phyloP scores from a whole-genome alignment of 495 filamentous ascomycete genomes.

The Penicillium atrosanguineum region DNA sequence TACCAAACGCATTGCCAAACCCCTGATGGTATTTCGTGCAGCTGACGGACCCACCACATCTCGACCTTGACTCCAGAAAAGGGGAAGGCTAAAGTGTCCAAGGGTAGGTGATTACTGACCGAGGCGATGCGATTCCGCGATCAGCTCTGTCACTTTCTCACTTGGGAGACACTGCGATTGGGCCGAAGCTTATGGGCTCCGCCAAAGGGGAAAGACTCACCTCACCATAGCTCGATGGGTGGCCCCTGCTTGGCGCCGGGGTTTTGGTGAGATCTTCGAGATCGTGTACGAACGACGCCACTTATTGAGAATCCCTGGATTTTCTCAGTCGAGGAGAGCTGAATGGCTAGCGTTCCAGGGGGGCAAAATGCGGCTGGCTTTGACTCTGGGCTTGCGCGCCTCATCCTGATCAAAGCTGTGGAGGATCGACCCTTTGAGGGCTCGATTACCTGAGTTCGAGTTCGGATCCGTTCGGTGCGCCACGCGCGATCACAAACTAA shows the following conservation, averaged over 20 bases:
- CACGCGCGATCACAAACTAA: conserved; percentile 16
- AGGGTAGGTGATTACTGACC: background rate
- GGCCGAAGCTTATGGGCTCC: conserved; percentile 12
- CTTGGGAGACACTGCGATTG: conserved; percentile 10
- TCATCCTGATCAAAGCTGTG: background rate
- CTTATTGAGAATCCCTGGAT: background rate
- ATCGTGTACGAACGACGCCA: conserved; percentile 7
- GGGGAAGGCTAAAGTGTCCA: conserved; percentile 5
- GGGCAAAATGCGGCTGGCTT: background rate
- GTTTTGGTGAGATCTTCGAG: conserved; percentile 14
- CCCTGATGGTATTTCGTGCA: conserved; percentile 18
- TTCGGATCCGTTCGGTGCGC: conserved; percentile 8
- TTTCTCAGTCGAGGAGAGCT: background rate
- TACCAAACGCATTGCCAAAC: background rate
- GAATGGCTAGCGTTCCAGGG: background rate
- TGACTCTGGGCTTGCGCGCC: background rate
- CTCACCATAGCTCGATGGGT: conserved; percentile 13
- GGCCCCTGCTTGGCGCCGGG: conserved; percentile 17
- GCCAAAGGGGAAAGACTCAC: conserved; percentile 8
- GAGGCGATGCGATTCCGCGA: conserved; percentile 5
- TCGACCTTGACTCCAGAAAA: conserved; percentile 21
- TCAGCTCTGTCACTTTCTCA: conserved; percentile 21
- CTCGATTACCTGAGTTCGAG: background rate
- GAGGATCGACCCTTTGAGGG: background rate
- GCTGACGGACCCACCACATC: conserved; percentile 15